Base-by-base conservation (phyloP, 2,329 filamentous ascomycete species). In the Colletotrichum agaves region DNA sequence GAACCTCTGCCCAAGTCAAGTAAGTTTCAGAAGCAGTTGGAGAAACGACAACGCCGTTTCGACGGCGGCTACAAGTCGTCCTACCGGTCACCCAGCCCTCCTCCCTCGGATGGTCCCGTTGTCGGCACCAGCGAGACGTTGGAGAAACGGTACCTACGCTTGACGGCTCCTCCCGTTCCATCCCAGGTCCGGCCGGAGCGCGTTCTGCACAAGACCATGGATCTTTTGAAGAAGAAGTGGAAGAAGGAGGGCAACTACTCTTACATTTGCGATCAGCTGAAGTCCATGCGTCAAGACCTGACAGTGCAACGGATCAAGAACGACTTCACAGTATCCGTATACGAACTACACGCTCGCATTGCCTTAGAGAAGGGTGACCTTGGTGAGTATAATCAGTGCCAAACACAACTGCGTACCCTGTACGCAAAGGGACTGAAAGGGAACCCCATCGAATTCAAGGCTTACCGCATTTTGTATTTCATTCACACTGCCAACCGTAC, bases 311-410 rank as follows among this genome's bases (percentile, higher is more conserved):
- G 93, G 76, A 94, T 99, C 82, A 94, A 93, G 82, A 97, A 94
- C 80, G 93, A 97, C 60, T 98, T 99, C 78, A 98, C 96, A 27
- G 94, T 98, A 71, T 91, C 88, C 70, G 96, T 98, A 53, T 99
- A 99, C 81, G 96, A 99, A 83, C 97, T 95, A 70, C 96, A 99
- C 82, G 96, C 95, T 71, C 91, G 96, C 69, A 98, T 99, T 82
- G 96, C 96, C 73, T 86, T 99, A 81, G 95, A 99, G 82, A 98
- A 97, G 87, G 94, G 93, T 82, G 96, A 99, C 85, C 89, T 98
- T 85, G 95, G 96, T 99, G 96, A 99, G 96, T 99, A 99, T 96
- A 99, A 99, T 85, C 96, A 99, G 87, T 99, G 96, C 82, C 96
- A 99, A 85, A 98, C 96, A 76, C 96, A 99, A 84, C 86, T 99